phyloP scores from a whole-genome alignment of 306 rosid species.

The Begonia masoniana region DNA sequence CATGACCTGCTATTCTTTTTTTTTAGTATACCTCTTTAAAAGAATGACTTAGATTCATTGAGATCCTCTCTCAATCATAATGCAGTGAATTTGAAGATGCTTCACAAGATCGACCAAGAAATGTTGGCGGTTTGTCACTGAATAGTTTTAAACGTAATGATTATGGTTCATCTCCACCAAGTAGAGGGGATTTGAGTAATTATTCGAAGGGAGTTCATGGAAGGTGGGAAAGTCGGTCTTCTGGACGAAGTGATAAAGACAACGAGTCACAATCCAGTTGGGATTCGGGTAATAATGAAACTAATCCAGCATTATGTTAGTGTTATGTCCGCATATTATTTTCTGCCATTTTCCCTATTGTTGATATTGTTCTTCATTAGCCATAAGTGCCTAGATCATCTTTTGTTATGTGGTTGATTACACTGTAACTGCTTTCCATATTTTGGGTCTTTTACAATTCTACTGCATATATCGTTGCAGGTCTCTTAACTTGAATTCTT shows the following conservation, averaged over 20 bases:
- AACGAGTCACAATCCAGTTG: conserved; percentile 69
- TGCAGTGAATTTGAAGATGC: conserved; percentile 77
- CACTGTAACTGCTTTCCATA: too few species aligned
- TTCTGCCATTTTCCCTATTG: too few species aligned
- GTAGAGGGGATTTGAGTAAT: conserved; percentile 46
- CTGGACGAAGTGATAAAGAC: conserved; percentile 66
- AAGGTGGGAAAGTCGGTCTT: conserved; percentile 77
- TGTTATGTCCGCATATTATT: too few species aligned
- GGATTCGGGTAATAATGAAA: conserved; percentile 50
- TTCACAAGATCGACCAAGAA: conserved; percentile 54
- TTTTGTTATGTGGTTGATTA: too few species aligned
- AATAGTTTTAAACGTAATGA: conserved; percentile 54
- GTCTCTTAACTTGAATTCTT: too few species aligned
- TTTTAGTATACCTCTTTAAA: conserved; percentile 1
- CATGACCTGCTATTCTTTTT: neutral
- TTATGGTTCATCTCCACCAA: conserved; percentile 81
- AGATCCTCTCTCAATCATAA: neutral
- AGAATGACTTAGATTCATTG: conserved; percentile 13
- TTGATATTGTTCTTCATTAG: too few species aligned
- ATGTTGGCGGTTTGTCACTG: conserved; percentile 41
- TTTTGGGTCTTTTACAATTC: too few species aligned
- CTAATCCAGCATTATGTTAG: too few species aligned
- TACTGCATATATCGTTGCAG: too few species aligned
- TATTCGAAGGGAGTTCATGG: conserved; percentile 51
- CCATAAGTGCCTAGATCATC: neutral